These are phyloP conservation scores for Carex pumila DNA, from an alignment of 176 grass and related monocot genomes.

Conservation along the genomic window DNA sequence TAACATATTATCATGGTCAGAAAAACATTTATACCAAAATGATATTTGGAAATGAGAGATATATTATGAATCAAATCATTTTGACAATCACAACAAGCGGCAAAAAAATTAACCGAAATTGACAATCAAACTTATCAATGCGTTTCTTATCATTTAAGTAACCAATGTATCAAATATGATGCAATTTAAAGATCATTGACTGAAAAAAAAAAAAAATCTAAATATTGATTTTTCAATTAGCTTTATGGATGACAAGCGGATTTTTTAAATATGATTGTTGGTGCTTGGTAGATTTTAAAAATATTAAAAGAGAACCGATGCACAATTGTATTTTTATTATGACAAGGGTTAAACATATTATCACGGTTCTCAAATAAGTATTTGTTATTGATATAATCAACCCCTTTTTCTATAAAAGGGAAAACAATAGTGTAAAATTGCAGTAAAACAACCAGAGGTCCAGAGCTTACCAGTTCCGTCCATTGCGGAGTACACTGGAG, in stretches of 20 bases:
- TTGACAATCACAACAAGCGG: background rate
- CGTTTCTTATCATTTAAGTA: background rate
- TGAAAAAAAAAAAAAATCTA: background rate
- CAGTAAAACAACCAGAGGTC: background rate
- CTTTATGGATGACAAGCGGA: background rate
- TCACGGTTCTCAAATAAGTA: background rate
- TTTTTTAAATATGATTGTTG: background rate
- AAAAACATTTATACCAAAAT: background rate
- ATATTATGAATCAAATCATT: background rate
- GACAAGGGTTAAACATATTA: background rate
- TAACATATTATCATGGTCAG: background rate
- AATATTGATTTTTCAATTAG: background rate
- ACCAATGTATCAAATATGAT: background rate
- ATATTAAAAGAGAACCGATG: background rate
- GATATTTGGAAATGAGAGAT: background rate
- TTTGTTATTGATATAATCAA: background rate
- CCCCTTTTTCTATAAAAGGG: background rate
- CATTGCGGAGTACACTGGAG: constrained; percentile 41
- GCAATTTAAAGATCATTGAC: background rate
- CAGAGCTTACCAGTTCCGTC: constrained; percentile 50
- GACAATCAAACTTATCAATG: background rate
- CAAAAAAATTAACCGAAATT: background rate
- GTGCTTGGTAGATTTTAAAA: background rate
- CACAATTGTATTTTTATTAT: background rate
- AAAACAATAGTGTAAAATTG: background rate